Evolutionary conservation across 1,284 basidiomycete genomes (phyloP), one percentile per base, ranked within the genome.

Genomic region (Naganishia sp.): DNA sequence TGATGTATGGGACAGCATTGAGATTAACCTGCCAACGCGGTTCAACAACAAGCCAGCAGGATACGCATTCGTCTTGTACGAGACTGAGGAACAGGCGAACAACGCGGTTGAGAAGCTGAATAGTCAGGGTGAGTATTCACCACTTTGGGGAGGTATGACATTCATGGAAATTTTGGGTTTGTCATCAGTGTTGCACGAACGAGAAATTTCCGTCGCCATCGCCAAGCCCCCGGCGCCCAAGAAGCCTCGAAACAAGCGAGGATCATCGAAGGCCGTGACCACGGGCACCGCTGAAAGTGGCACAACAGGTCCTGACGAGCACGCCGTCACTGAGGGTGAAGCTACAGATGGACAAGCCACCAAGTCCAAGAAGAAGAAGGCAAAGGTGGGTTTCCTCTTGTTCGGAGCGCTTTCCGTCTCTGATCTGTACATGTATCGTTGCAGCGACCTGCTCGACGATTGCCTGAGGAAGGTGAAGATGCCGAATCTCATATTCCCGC

Each of bases 21-120:
- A 72, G 28, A 71, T 79, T 59, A 70, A 70, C 43, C 71, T 79
- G 36, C 77, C 76, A 16, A 70, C 69, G 43, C 74, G 72, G 53
- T 75, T 74, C 73, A 72, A 72, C 67, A 70, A 71, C 66, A 72
- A 75, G 55, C 75, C 77, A 21, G 73, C 91, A 75, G 92, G 92
- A 69, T 95, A 93, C 82, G 93, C 92, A 72, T 95, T 95, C 78
- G 91, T 94, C 78, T 86, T 89, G 70, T 85, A 92, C 81, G 83
- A 85, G 77, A 88, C 85, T 77, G 84, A 84, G 78, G 90, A 90
- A 78, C 89, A 90, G 75, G 91, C 89, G 70, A 84, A 92, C 82
- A 87, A 87, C 79, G 94, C 91, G 68, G 89, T 93, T 77, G 88
- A 92, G 71, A 81, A 84, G 75, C 88, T 95, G 76, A 85, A 94